These are phyloP conservation scores for Hippophae gyantsensis DNA, from an alignment of 306 rosid species.

Conservation along the genomic window DNA sequence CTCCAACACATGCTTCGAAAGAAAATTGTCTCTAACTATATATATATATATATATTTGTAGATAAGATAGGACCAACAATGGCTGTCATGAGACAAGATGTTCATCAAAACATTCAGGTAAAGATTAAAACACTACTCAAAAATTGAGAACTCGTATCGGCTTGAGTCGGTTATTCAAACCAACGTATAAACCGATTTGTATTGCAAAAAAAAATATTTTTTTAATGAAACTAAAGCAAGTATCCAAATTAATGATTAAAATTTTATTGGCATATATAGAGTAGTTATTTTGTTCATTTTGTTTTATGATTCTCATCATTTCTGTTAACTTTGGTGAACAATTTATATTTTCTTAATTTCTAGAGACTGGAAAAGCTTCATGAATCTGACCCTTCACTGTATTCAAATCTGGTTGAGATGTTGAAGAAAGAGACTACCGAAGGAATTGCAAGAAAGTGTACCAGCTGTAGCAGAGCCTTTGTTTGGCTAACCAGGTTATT, in stretches of 20 bases:
- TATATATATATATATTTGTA: not conserved
- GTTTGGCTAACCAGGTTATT: conserved; percentile 83
- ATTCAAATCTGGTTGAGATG: conserved; percentile 71
- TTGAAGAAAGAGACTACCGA: conserved; percentile 53
- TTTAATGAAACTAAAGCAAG: too few relatives aligned
- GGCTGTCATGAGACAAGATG: conserved; percentile 81
- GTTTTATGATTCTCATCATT: too few relatives aligned
- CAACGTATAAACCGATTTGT: too few relatives aligned
- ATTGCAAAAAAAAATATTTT: too few relatives aligned
- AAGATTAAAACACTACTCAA: not conserved
- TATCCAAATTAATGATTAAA: too few relatives aligned
- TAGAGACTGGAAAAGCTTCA: conserved; percentile 62
- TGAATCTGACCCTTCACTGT: conserved; percentile 42
- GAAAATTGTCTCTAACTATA: not conserved
- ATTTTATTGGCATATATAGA: too few relatives aligned
- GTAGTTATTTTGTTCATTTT: too few relatives aligned
- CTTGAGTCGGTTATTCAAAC: too few relatives aligned
- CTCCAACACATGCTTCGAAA: not conserved
- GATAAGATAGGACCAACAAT: conserved; percentile 95
- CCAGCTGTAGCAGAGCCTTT: conserved; percentile 63
- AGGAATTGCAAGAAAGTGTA: conserved; percentile 40
- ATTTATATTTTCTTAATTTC: too few relatives aligned
- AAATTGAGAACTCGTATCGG: too few relatives aligned
- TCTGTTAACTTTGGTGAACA: too few relatives aligned
- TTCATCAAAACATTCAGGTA: conserved; percentile 78